Percentiles rank a stretch among this genome's conserved stretches.
Evolutionary conservation across 2,329 filamentous ascomycete genomes (phyloP).

Genomic region (Fusarium metavorans): DNA sequence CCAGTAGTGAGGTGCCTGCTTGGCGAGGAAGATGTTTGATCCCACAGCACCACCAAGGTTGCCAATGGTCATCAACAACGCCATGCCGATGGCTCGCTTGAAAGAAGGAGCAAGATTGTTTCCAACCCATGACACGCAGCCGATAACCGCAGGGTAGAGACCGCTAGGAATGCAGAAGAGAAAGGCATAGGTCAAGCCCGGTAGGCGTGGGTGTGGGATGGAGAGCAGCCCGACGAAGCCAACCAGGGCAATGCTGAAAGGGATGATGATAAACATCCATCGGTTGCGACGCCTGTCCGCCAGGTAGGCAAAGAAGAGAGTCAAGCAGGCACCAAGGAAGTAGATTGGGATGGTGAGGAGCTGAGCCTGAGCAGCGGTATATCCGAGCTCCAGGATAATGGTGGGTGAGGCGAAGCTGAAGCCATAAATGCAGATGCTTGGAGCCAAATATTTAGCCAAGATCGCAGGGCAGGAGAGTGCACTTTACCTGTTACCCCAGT

Average conservation of each 20-base stretch:
- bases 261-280: slow-evolving; percentile 2
- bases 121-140: background rate
- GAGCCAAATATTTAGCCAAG: background rate
- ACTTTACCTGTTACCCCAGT: slow-evolving; percentile 7
- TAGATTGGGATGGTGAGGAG: slow-evolving; percentile 8
- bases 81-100: slow-evolving; percentile 6
- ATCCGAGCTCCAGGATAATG: slow-evolving; percentile 7
- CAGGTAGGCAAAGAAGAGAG: background rate
- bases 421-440: background rate
- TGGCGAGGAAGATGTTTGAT: background rate
- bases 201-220: background rate
- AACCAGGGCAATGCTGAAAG: background rate
- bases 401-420: slow-evolving; percentile 9
- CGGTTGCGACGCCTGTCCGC: background rate
- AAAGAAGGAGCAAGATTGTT: background rate
- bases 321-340: background rate
- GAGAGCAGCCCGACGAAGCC: slow-evolving; percentile 2
- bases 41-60: slow-evolving; percentile 3
- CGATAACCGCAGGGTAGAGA: background rate
- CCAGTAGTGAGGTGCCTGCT: slow-evolving; percentile 5
- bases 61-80: background rate
- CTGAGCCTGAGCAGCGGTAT: slow-evolving; percentile 4
- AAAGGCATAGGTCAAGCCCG: background rate
- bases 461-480: background rate
- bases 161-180: background rate